Evolutionary conservation across 352 stramenopile species (phyloP).

Genomic region (Aphanomyces cochlioides): DNA sequence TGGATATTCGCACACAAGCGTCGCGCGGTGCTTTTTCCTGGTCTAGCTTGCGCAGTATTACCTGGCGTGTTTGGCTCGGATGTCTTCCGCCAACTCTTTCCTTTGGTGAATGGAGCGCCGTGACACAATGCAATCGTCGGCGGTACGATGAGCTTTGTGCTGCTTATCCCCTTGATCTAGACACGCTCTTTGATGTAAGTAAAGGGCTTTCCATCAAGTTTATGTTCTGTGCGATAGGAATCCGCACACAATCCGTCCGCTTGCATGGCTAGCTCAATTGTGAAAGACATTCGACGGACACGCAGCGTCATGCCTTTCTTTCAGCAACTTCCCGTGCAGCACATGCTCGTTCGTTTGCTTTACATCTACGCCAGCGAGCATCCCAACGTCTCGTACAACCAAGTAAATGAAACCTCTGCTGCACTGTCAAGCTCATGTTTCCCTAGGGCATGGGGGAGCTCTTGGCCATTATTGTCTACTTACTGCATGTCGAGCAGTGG

Average conservation of each 20-base stretch:
- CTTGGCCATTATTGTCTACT: conserved; percentile 64
- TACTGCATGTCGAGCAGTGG: conserved; percentile 68
- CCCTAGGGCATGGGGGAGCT: conserved; percentile 66
- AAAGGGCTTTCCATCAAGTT: background rate
- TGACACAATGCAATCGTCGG: conserved; percentile 38
- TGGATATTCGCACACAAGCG: conserved; percentile 51
- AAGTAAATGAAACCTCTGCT: conserved; percentile 30
- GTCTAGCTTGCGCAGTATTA: conserved; percentile 66
- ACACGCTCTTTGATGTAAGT: background rate
- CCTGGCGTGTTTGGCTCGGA: conserved; percentile 70
- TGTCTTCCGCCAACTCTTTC: conserved; percentile 46
- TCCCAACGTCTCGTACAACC: conserved; percentile 70
- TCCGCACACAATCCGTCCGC: background rate
- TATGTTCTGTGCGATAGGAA: background rate
- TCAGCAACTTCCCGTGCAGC: conserved; percentile 43
- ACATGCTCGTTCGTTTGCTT: conserved; percentile 56
- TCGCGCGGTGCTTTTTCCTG: conserved; percentile 62
- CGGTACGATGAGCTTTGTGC: conserved; percentile 43
- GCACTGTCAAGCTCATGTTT: background rate
- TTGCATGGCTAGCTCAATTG: conserved; percentile 51
- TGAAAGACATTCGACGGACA: conserved; percentile 66
- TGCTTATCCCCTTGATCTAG: conserved; percentile 33
- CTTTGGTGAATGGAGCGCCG: conserved; percentile 47
- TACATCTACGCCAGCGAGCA: conserved; percentile 69
- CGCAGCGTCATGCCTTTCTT: conserved; percentile 63